phyloP scores from a whole-genome alignment of 1,139 yeast genomes.

The Suhomyces atakaporum region DNA sequence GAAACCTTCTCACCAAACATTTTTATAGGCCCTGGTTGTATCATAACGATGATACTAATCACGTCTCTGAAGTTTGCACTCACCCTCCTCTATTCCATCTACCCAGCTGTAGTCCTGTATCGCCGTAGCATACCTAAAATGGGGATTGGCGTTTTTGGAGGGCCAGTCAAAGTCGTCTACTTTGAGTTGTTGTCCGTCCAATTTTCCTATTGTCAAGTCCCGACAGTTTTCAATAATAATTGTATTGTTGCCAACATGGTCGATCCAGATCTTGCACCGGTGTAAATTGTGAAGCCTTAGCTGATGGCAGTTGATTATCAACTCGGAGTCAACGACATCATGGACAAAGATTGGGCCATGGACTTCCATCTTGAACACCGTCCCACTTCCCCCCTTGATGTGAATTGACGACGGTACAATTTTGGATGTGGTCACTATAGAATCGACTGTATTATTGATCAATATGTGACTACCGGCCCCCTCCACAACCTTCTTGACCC shows the following conservation, averaged over 20 bases:
- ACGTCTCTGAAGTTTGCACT: neutral
- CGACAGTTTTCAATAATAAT: conserved; percentile 39
- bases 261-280: conserved; percentile 24
- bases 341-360: conserved; percentile 38
- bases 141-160: conserved; percentile 19
- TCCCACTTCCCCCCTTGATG: conserved; percentile 21
- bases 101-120: neutral
- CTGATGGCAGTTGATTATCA: conserved; percentile 41
- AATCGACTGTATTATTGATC: conserved; percentile 15
- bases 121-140: conserved; percentile 9
- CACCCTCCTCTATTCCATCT: neutral
- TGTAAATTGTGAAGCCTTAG: conserved; percentile 36
- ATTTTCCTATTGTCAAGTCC: conserved; percentile 19
- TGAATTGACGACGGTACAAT: conserved; percentile 24
- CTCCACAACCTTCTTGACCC: neutral
- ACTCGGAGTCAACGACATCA: conserved; percentile 24
- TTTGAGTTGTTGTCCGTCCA: conserved; percentile 11
- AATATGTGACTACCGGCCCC: conserved; percentile 19
- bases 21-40: no score
- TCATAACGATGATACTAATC: no score
- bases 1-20: no score
- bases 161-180: conserved; percentile 35
- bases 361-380: conserved; percentile 24
- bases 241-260: conserved; percentile 24
- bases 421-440: conserved; percentile 13